These are phyloP conservation scores for Salix viminalis DNA, from an alignment of 345 rosid genomes.

Conservation along the genomic window DNA sequence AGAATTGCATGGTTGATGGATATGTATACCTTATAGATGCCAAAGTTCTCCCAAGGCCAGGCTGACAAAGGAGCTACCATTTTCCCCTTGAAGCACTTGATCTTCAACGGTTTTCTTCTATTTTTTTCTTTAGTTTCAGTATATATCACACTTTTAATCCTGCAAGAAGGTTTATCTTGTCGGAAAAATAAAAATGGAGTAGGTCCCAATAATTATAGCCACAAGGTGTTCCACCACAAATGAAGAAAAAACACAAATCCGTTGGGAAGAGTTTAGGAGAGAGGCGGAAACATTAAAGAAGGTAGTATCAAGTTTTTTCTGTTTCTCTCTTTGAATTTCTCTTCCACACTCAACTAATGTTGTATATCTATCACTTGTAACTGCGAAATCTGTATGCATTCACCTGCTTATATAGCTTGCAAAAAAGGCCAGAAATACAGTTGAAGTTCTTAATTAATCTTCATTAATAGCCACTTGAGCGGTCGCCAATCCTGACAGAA, in stretches of 20 bases:
- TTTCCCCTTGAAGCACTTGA: neutral
- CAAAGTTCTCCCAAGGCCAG: conserved; percentile 93
- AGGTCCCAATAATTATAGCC: neutral
- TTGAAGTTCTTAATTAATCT: neutral
- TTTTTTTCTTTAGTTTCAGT: neutral
- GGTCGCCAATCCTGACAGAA: neutral
- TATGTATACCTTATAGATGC: conserved; percentile 61
- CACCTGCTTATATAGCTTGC: conserved; percentile 7
- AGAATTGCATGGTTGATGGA: too few species aligned
- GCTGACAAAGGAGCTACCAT: conserved; percentile 57
- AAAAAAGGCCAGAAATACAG: neutral
- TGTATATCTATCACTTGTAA: neutral
- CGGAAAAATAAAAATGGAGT: neutral
- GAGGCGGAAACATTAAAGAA: neutral
- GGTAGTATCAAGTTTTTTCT: neutral
- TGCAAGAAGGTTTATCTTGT: neutral
- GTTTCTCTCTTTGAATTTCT: neutral
- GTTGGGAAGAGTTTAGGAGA: neutral
- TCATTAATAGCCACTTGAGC: neutral
- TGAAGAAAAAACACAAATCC: neutral
- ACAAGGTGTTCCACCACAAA: neutral
- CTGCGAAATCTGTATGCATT: neutral
- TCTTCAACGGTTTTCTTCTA: neutral
- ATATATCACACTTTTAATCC: neutral
- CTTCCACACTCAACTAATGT: neutral